Evolutionary conservation across 768 basidiomycete species (phyloP).

Genomic region (Leccinum incarnatum): DNA sequence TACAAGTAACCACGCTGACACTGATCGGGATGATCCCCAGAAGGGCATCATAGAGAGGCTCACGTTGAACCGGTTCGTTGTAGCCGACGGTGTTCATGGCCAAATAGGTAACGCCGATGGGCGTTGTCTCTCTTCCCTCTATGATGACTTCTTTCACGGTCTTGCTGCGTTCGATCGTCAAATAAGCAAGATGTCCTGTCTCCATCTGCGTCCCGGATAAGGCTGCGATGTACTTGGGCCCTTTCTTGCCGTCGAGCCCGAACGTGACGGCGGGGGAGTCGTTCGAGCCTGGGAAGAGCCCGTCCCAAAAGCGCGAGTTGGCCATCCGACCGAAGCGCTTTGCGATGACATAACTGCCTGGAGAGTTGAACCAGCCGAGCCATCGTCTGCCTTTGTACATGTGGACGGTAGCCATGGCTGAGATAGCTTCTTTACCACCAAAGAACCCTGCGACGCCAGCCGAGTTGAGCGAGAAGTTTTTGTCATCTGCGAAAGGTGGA

Average conservation of each 20-base stretch:
- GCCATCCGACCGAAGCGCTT: slow-evolving; percentile 34
- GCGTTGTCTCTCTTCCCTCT: slow-evolving; percentile 4
- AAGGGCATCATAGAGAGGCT: slow-evolving; percentile 2
- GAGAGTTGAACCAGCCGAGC: slow-evolving; percentile 38
- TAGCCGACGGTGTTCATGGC: slow-evolving; percentile 13
- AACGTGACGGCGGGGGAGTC: slow-evolving; percentile 26
- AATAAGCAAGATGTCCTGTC: slow-evolving; percentile 28
- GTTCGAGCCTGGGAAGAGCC: slow-evolving; percentile 31
- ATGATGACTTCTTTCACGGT: not conserved
- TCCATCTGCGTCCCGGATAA: slow-evolving; percentile 31
- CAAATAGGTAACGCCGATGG: slow-evolving; percentile 18
- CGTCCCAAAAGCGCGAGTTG: slow-evolving; percentile 31
- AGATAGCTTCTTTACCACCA: slow-evolving; percentile 36
- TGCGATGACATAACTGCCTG: slow-evolving; percentile 33
- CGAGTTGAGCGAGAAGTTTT: slow-evolving; percentile 24
- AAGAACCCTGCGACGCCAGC: slow-evolving; percentile 36
- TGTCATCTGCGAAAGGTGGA: slow-evolving; percentile 4
- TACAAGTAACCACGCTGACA: slow-evolving; percentile 24
- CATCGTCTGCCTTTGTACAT: slow-evolving; percentile 30
- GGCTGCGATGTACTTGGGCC: slow-evolving; percentile 26
- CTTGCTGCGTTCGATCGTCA: slow-evolving; percentile 21
- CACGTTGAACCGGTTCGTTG: not conserved
- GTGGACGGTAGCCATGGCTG: slow-evolving; percentile 34
- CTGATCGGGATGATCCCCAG: slow-evolving; percentile 24
- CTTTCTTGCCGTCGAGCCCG: slow-evolving; percentile 25